Conservation (phyloP, 2,329 filamentous ascomycete species). For the Ceratocystis alfenasii region DNA sequence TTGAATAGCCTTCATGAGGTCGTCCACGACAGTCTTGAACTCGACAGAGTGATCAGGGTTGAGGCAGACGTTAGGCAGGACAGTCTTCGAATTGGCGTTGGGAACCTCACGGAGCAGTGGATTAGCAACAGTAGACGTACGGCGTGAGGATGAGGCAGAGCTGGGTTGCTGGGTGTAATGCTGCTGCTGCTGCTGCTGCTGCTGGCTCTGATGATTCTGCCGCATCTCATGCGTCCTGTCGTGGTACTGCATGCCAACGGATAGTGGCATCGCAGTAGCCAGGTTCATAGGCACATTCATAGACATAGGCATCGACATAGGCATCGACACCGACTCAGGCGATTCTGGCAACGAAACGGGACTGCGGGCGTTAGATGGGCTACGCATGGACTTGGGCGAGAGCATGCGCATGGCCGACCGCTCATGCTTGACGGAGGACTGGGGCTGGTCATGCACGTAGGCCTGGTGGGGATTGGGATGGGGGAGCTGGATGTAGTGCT, state of each 20-base stretch:
- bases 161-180: neutral
- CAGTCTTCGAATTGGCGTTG: constrained; percentile 30
- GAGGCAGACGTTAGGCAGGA: constrained; percentile 37
- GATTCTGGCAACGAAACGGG: constrained; percentile 1
- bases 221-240: neutral
- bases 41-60: constrained; percentile 41
- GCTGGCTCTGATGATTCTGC: neutral
- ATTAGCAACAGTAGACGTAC: constrained; percentile 30
- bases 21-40: constrained; percentile 75
- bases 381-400: constrained; percentile 13
- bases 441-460: constrained; percentile 1
- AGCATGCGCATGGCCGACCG: constrained; percentile 5
- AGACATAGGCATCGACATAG: neutral
- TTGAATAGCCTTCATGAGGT: constrained; percentile 80
- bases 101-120: constrained; percentile 20
- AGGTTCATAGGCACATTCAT: neutral
- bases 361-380: neutral
- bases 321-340: neutral
- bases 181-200: neutral
- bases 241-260: neutral
- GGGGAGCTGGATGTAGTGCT: neutral
- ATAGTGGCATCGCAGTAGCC: neutral
- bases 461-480: neutral
- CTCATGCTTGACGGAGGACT: neutral
- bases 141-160: constrained; percentile 25